Conservation (phyloP, 2,329 filamentous ascomycete genomes). For the Epichloe coenophiala region DNA sequence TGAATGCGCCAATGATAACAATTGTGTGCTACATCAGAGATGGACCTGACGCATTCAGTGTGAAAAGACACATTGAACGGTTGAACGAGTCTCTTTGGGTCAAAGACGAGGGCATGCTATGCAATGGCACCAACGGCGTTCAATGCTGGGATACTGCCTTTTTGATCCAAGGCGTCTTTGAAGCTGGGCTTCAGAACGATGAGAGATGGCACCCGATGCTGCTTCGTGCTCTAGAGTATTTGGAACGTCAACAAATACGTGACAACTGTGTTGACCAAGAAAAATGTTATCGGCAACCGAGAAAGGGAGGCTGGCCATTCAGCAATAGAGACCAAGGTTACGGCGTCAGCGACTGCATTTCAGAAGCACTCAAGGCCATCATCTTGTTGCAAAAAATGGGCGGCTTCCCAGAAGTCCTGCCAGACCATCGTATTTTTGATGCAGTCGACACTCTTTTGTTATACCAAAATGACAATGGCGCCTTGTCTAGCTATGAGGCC, state of each 20-base stretch:
- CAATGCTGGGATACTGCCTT: slow-evolving; percentile 96
- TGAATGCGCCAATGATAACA: slow-evolving; percentile 85
- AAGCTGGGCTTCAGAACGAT: slow-evolving; percentile 65
- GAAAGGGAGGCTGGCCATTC: slow-evolving; percentile 93
- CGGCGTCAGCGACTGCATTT: slow-evolving; percentile 86
- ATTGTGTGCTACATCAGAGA: slow-evolving; percentile 74
- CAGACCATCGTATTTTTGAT: slow-evolving; percentile 68
- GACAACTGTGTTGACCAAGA: slow-evolving; percentile 68
- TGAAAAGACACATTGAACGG: slow-evolving; percentile 66
- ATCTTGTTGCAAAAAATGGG: slow-evolving; percentile 71
- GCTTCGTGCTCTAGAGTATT: slow-evolving; percentile 64
- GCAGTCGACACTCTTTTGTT: slow-evolving; percentile 82
- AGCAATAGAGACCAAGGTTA: slow-evolving; percentile 89
- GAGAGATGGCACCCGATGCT: slow-evolving; percentile 74
- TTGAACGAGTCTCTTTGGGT: slow-evolving; percentile 84
- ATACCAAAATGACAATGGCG: slow-evolving; percentile 78
- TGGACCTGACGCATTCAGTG: slow-evolving; percentile 58
- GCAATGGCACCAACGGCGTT: slow-evolving; percentile 95
- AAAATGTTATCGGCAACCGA: slow-evolving; percentile 73
- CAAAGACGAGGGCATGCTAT: slow-evolving; percentile 81
- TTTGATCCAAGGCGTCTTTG: slow-evolving; percentile 67
- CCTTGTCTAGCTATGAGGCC: slow-evolving; percentile 81
- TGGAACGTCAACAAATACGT: slow-evolving; percentile 83
- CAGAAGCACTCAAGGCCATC: slow-evolving; percentile 78
- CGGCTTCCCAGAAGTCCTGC: slow-evolving; percentile 62